phyloP scores from a whole-genome alignment of 1,284 basidiomycete species.

The Sporisorium scitamineum region DNA sequence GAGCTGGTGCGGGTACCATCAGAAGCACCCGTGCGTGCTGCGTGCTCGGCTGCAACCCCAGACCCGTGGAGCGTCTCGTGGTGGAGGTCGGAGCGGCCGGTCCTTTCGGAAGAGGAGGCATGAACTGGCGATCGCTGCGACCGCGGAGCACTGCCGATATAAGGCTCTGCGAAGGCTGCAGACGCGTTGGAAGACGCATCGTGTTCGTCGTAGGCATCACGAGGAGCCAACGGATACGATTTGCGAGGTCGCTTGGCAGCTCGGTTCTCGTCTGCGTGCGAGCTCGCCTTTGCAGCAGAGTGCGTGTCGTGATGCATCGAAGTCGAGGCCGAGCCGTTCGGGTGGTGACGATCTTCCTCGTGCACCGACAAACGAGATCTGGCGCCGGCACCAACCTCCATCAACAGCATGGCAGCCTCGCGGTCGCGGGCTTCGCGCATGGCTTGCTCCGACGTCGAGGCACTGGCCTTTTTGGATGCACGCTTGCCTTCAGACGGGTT shows the following conservation, averaged over 20 bases:
- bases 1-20: constrained; percentile 15
- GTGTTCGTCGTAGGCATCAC: constrained; percentile 29
- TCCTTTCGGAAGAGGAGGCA: constrained; percentile 16
- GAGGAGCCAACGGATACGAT: constrained; percentile 26
- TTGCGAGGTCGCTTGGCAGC: constrained; percentile 43
- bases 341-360: constrained; percentile 30
- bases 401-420: constrained; percentile 66
- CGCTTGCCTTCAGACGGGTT: constrained; percentile 26
- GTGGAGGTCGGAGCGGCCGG: constrained; percentile 6
- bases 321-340: constrained; percentile 16
- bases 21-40: constrained; percentile 12
- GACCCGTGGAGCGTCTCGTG: constrained; percentile 15
- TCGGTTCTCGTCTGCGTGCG: constrained; percentile 23
- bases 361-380: constrained; percentile 25
- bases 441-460: constrained; percentile 35
- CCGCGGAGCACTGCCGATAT: neutral
- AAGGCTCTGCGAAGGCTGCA: constrained; percentile 6
- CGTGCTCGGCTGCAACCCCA: constrained; percentile 26
- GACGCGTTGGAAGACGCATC: constrained; percentile 10
- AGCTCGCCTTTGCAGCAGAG: constrained; percentile 15
- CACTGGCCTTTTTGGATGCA: constrained; percentile 29
- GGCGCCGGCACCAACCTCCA: constrained; percentile 60
- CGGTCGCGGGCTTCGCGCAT: constrained; percentile 60
- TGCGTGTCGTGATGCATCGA: constrained; percentile 37
- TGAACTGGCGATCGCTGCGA: constrained; percentile 26